phyloP scores from a whole-genome alignment of 805 yeast species.

The Tetrapisispora taiwanensis region DNA sequence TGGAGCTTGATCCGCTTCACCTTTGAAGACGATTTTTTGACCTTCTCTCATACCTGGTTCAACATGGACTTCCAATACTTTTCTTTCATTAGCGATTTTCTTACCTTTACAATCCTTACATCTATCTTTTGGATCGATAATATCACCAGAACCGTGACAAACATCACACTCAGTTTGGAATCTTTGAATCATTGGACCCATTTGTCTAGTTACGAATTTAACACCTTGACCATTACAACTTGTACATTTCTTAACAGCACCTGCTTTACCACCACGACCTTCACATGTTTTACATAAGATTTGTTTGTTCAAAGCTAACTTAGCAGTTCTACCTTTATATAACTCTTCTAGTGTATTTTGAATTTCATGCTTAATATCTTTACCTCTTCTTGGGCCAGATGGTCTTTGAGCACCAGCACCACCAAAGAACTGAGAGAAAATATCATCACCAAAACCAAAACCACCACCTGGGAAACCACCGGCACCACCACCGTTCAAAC shows the following conservation, averaged over 20 bases:
- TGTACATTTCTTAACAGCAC: slow-evolving; percentile 76
- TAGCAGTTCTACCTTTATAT: slow-evolving; percentile 87
- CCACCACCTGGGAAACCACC: slow-evolving; percentile 56
- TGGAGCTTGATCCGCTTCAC: slow-evolving; percentile 97
- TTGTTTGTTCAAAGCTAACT: slow-evolving; percentile 88
- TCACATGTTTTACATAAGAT: slow-evolving; percentile 79
- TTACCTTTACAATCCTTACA: slow-evolving; percentile 84
- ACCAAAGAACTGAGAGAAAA: slow-evolving; percentile 69
- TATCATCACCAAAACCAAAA: slow-evolving; percentile 26
- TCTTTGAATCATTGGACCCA: slow-evolving; percentile 99
- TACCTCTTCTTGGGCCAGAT: slow-evolving; percentile 80
- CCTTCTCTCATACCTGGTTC: slow-evolving; percentile 97
- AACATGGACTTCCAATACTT: slow-evolving; percentile 85
- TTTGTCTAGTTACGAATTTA: slow-evolving; percentile 87
- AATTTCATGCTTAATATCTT: slow-evolving; percentile 84
- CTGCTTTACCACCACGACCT: slow-evolving; percentile 94
- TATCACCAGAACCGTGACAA: slow-evolving; percentile 89
- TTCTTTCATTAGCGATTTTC: slow-evolving; percentile 78
- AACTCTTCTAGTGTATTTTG: slow-evolving; percentile 83
- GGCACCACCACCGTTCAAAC: slow-evolving; percentile 69
- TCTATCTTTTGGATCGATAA: slow-evolving; percentile 74
- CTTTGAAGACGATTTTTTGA: slow-evolving; percentile 79
- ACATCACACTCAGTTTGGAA: slow-evolving; percentile 89
- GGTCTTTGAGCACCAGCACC: slow-evolving; percentile 61
- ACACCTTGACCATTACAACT: slow-evolving; percentile 88